phyloP scores from a whole-genome alignment of 1,139 yeast genomes.

The Pichia sp. region DNA sequence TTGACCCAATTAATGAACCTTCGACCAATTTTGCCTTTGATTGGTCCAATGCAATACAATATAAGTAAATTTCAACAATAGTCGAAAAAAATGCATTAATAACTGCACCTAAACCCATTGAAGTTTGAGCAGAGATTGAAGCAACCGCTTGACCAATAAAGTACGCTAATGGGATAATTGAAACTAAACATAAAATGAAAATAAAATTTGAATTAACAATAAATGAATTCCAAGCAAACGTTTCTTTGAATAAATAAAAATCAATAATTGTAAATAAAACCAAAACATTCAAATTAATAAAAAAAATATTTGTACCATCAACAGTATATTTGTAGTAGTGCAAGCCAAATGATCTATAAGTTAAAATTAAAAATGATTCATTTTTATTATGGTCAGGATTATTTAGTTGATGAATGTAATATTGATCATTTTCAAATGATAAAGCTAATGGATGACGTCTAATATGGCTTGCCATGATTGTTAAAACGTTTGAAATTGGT shows the following conservation, averaged over 20 bases:
- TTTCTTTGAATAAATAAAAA: slow-evolving; percentile 56
- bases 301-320: slow-evolving; percentile 91
- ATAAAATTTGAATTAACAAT: slow-evolving; percentile 57
- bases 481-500: slow-evolving; percentile 79
- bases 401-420: slow-evolving; percentile 36
- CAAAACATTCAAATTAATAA: slow-evolving; percentile 73
- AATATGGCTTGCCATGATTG: slow-evolving; percentile 67
- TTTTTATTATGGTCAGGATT: slow-evolving; percentile 30
- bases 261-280: slow-evolving; percentile 82
- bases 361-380: slow-evolving; percentile 58
- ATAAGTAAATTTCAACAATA: slow-evolving; percentile 84
- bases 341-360: slow-evolving; percentile 85
- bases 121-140: slow-evolving; percentile 94
- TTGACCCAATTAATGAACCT: slow-evolving; percentile 95
- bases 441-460: slow-evolving; percentile 89
- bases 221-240: slow-evolving; percentile 41
- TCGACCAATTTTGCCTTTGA: slow-evolving; percentile 87
- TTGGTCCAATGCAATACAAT: slow-evolving; percentile 85
- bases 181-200: slow-evolving; percentile 69
- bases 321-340: slow-evolving; percentile 94
- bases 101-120: slow-evolving; percentile 99
- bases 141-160: slow-evolving; percentile 99
- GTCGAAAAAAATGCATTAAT: slow-evolving; percentile 97
- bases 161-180: slow-evolving; percentile 90
- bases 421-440: slow-evolving; percentile 56